phyloP scores from a whole-genome alignment of 2,329 filamentous ascomycete genomes.

The Didymella pomorum region DNA sequence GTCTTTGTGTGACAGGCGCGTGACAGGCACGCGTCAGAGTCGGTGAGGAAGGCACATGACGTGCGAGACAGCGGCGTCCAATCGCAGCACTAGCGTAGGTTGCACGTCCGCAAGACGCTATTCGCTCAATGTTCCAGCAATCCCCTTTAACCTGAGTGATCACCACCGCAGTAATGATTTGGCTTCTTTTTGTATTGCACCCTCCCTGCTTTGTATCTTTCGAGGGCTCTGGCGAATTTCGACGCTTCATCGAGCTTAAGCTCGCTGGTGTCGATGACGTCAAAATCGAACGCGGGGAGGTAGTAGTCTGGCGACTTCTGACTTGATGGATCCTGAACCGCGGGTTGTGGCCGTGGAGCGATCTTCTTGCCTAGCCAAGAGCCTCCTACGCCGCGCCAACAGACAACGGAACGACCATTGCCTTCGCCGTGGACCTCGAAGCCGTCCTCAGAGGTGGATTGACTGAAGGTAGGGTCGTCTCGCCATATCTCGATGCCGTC shows the following conservation, averaged over 20 bases:
- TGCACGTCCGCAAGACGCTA: background rate
- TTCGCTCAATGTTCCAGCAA: conserved; percentile 8
- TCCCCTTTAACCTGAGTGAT: no score
- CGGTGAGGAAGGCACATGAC: conserved; percentile 3
- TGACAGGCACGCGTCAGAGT: conserved; percentile 9
- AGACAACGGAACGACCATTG: conserved; percentile 55
- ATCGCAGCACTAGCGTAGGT: conserved; percentile 7
- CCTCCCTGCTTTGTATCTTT: no score
- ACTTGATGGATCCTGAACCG: background rate
- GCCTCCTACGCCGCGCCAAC: conserved; percentile 47
- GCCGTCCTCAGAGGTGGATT: conserved; percentile 7
- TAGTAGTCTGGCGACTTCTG: background rate
- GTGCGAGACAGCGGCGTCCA: conserved; percentile 4
- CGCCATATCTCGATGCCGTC: conserved; percentile 72
- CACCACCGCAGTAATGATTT: no score
- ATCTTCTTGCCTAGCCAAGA: conserved; percentile 35
- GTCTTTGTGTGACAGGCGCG: conserved; percentile 15
- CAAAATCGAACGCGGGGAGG: background rate
- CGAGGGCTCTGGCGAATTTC: background rate
- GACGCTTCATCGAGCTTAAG: background rate
- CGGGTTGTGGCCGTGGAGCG: background rate
- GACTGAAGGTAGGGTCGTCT: conserved; percentile 58
- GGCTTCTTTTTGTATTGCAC: no score
- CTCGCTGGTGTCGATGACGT: background rate
- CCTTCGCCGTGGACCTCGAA: conserved; percentile 51